Evolutionary conservation across 1,284 basidiomycete species (phyloP).

Genomic region (Pseudozyma sp.): DNA sequence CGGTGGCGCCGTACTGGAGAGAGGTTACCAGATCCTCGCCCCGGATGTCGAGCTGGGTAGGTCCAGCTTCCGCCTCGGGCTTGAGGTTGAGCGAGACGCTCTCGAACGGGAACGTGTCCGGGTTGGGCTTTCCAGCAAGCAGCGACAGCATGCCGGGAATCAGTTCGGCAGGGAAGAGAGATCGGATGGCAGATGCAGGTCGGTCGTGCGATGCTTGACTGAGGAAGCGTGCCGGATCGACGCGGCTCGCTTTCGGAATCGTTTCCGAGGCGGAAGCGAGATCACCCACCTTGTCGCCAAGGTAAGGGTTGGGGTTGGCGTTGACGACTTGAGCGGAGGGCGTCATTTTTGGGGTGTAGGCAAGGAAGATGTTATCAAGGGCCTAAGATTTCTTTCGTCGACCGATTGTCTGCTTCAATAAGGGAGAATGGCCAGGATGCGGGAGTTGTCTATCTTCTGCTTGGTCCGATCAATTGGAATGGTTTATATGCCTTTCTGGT

Average conservation of each 20-base stretch:
- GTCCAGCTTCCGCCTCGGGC: constrained; percentile 43
- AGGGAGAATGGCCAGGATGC: too few relatives aligned
- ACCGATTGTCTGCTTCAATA: too few relatives aligned
- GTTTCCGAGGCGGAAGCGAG: constrained; percentile 24
- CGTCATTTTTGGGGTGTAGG: constrained; percentile 17
- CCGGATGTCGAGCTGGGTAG: constrained; percentile 61
- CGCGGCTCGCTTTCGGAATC: constrained; percentile 23
- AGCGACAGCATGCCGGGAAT: constrained; percentile 85
- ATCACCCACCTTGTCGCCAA: constrained; percentile 44
- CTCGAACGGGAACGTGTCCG: constrained; percentile 88
- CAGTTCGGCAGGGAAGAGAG: constrained; percentile 80
- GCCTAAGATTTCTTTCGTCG: too few relatives aligned
- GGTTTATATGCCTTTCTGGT: too few relatives aligned
- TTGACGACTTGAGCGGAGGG: constrained; percentile 39
- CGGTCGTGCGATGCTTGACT: constrained; percentile 30
- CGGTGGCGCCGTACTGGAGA: constrained; percentile 75
- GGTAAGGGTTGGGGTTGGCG: constrained; percentile 26
- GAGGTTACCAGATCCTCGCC: constrained; percentile 66
- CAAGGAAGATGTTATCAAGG: too few relatives aligned
- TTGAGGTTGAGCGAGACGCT: constrained; percentile 75
- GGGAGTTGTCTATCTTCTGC: too few relatives aligned
- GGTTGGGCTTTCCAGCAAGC: constrained; percentile 79
- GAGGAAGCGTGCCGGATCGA: constrained; percentile 41
- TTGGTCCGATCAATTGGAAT: too few relatives aligned
- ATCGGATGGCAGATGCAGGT: constrained; percentile 71